Conservation (phyloP, 208 protist species). For the Wallacemonas sp. region DNA sequence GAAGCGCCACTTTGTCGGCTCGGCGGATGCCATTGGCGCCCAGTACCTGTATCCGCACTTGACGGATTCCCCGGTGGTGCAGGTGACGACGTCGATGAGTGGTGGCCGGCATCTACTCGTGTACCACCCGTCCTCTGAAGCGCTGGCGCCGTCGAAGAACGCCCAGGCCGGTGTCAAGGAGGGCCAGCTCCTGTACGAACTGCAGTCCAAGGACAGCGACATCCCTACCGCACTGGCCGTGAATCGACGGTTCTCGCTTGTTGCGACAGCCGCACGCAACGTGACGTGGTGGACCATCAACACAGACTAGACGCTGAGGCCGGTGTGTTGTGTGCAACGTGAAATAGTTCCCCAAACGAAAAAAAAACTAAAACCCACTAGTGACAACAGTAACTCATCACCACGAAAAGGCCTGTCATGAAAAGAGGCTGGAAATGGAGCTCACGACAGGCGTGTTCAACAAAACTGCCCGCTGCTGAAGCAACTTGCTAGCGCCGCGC, state of each 20-base stretch:
- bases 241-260: slow-evolving; percentile 60
- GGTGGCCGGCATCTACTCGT: slow-evolving; percentile 75
- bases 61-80: slow-evolving; percentile 41
- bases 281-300: slow-evolving; percentile 87
- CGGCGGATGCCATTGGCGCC: slow-evolving; percentile 59
- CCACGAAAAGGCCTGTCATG: no score
- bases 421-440: no score
- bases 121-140: slow-evolving; percentile 30
- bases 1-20: slow-evolving; percentile 57
- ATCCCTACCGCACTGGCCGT: slow-evolving; percentile 62
- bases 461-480: no score
- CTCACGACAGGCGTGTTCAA: no score
- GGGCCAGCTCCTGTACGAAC: slow-evolving; percentile 53
- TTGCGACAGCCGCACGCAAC: slow-evolving; percentile 65
- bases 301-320: not conserved
- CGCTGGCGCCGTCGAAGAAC: not conserved
- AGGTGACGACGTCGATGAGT: slow-evolving; percentile 59
- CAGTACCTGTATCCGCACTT: slow-evolving; percentile 57
- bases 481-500: no score
- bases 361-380: no score
- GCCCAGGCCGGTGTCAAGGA: slow-evolving; percentile 8
- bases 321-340: not conserved
- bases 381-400: no score
- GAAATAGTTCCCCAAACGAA: no score
- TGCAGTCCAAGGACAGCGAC: slow-evolving; percentile 83